These are phyloP conservation scores for Cutaneotrichosporon cavernicola DNA, from an alignment of 1,284 basidiomycete genomes.

Conservation along the genomic window DNA sequence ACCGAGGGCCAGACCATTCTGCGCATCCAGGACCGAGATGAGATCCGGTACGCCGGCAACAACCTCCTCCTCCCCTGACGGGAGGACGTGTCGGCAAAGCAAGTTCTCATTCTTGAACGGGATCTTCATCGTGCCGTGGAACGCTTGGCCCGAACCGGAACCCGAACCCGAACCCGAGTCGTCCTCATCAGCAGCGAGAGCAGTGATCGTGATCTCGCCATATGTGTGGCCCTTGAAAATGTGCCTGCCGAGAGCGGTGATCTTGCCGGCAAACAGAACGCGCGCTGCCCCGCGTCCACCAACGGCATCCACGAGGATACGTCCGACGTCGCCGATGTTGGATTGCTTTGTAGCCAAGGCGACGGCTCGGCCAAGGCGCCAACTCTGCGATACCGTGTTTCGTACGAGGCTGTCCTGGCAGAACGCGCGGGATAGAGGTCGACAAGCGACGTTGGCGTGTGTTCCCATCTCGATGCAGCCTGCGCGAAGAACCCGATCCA, in stretches of 20 bases:
- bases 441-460: slow-evolving; percentile 29
- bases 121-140: slow-evolving; percentile 30
- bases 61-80: slow-evolving; percentile 32
- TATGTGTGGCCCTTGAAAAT: slow-evolving; percentile 58
- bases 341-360: slow-evolving; percentile 55
- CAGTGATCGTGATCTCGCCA: slow-evolving; percentile 58
- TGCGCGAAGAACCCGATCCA: slow-evolving; percentile 31
- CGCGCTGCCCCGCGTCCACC: slow-evolving; percentile 58
- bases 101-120: slow-evolving; percentile 53
- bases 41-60: slow-evolving; percentile 61
- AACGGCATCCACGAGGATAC: slow-evolving; percentile 56
- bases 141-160: not conserved
- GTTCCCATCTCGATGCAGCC: slow-evolving; percentile 44
- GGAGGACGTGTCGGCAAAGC: slow-evolving; percentile 54
- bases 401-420: slow-evolving; percentile 41
- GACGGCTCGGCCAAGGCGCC: slow-evolving; percentile 60
- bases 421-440: slow-evolving; percentile 26
- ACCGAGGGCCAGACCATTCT: slow-evolving; percentile 60
- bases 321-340: slow-evolving; percentile 34
- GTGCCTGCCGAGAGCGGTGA: slow-evolving; percentile 57
- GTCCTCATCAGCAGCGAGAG: slow-evolving; percentile 57
- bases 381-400: slow-evolving; percentile 59
- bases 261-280: slow-evolving; percentile 61
- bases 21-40: slow-evolving; percentile 61
- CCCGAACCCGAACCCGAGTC: slow-evolving; percentile 41